These are phyloP conservation scores for Sanghuangporus sanghuang DNA, from an alignment of 1,284 basidiomycete species.

Conservation along the genomic window DNA sequence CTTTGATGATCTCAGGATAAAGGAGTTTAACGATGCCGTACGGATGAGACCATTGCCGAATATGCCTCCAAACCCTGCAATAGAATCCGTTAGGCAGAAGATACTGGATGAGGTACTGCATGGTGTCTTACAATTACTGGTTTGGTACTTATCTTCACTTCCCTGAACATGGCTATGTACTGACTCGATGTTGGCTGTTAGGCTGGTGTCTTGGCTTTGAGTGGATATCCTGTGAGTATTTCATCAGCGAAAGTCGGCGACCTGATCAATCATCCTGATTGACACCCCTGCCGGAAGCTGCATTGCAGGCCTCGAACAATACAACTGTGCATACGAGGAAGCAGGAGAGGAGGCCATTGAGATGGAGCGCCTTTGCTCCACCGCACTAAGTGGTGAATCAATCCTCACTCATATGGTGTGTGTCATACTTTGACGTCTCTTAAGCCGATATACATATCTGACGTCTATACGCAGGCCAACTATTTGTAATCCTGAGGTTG, in stretches of 20 bases:
- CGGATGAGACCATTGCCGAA: slow-evolving; percentile 33
- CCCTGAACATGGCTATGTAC: background rate
- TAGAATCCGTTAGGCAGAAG: slow-evolving; percentile 58
- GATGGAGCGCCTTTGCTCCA: slow-evolving; percentile 41
- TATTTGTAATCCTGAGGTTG: too few species aligned
- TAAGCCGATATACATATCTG: too few species aligned
- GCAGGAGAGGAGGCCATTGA: slow-evolving; percentile 73
- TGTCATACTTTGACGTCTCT: too few species aligned
- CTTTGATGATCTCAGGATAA: too few species aligned
- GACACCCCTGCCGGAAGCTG: slow-evolving; percentile 47
- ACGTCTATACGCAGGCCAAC: too few species aligned
- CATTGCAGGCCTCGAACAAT: slow-evolving; percentile 84
- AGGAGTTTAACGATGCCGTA: too few species aligned
- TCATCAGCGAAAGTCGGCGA: background rate
- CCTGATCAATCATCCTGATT: background rate
- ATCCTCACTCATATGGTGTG: too few species aligned
- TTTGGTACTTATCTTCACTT: slow-evolving; percentile 40
- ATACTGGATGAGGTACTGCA: slow-evolving; percentile 78
- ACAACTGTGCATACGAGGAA: slow-evolving; percentile 83
- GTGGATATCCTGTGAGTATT: slow-evolving; percentile 70
- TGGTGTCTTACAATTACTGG: slow-evolving; percentile 84
- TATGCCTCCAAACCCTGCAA: slow-evolving; percentile 32
- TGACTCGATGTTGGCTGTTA: slow-evolving; percentile 23
- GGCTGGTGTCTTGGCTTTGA: slow-evolving; percentile 75
- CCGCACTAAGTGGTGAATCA: too few species aligned